Percentiles rank a stretch among this genome's conserved stretches.
phyloP scores from a whole-genome alignment of 345 rosid species.

The Adansonia digitata region DNA sequence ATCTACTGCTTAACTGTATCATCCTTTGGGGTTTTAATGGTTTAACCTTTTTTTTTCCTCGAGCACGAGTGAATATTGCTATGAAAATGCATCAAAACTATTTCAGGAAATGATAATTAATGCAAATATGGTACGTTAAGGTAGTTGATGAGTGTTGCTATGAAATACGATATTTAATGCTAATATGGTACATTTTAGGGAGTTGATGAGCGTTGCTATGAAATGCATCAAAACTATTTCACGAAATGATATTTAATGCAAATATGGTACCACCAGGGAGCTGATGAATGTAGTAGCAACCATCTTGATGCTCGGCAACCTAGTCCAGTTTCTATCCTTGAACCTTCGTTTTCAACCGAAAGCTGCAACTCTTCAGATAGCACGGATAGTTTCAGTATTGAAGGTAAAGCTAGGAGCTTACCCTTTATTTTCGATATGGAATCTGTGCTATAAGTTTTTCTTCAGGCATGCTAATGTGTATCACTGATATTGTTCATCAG shows the following conservation, averaged over 20 bases:
- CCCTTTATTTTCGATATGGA: neutral
- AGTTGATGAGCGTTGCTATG: conserved; percentile 25
- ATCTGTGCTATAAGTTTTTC: neutral
- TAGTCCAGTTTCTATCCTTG: conserved; percentile 73
- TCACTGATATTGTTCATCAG: conserved; percentile 29
- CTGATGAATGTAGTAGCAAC: conserved; percentile 38
- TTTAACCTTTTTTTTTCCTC: neutral
- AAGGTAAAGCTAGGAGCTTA: conserved; percentile 32
- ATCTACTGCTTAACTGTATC: neutral
- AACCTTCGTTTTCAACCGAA: conserved; percentile 49
- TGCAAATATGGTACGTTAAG: conserved; percentile 25
- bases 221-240: neutral
- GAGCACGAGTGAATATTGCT: neutral
- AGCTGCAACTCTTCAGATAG: conserved; percentile 65
- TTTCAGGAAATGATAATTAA: conserved; percentile 4
- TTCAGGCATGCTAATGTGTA: conserved; percentile 1
- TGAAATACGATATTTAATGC: conserved; percentile 9
- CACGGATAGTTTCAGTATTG: conserved; percentile 36
- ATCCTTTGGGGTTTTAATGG: neutral
- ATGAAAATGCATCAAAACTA: neutral
- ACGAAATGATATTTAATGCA: conserved; percentile 1
- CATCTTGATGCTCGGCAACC: conserved; percentile 44
- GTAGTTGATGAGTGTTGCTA: conserved; percentile 38
- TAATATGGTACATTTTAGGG: conserved; percentile 34
- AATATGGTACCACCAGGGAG: conserved; percentile 34